phyloP scores from a whole-genome alignment of 129 eudicot species.

The Heracleum sosnowskyi region DNA sequence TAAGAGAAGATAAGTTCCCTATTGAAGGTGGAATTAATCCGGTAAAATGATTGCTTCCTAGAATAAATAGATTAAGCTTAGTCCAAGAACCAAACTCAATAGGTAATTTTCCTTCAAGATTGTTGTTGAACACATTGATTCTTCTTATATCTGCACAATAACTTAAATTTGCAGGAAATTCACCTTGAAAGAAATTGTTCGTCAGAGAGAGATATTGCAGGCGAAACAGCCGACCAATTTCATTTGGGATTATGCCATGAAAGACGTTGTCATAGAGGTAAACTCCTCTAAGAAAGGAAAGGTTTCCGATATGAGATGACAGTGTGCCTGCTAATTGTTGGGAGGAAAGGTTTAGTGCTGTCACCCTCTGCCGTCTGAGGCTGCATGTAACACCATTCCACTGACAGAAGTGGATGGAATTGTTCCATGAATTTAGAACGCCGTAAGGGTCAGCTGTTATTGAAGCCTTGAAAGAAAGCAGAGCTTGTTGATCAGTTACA shows the following conservation, averaged over 20 bases:
- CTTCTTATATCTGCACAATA: not conserved
- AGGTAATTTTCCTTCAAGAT: not conserved
- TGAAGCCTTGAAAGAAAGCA: not conserved
- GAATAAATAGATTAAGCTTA: not conserved
- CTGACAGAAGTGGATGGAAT: not conserved
- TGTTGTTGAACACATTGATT: not conserved
- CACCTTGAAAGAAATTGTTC: not conserved
- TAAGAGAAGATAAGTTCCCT: not conserved
- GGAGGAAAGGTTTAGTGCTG: not conserved
- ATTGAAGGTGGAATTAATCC: conserved; percentile 6
- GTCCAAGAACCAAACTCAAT: not conserved
- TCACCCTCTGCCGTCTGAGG: not conserved
- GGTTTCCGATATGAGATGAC: not conserved
- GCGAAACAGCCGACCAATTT: not conserved
- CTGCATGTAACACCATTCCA: not conserved
- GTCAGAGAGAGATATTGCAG: not conserved
- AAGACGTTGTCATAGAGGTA: not conserved
- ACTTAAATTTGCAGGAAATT: not conserved
- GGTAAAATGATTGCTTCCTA: not conserved
- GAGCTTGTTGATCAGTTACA: not conserved
- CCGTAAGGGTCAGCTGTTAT: not conserved
- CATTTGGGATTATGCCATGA: not conserved
- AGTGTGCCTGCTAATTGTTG: not conserved
- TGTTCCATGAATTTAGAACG: not conserved
- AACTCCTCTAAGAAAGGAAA: not conserved